Evolutionary conservation across 371 early-diverging fungal genomes (phyloP).

Genomic region (Lichtheimia hyalospora): DNA sequence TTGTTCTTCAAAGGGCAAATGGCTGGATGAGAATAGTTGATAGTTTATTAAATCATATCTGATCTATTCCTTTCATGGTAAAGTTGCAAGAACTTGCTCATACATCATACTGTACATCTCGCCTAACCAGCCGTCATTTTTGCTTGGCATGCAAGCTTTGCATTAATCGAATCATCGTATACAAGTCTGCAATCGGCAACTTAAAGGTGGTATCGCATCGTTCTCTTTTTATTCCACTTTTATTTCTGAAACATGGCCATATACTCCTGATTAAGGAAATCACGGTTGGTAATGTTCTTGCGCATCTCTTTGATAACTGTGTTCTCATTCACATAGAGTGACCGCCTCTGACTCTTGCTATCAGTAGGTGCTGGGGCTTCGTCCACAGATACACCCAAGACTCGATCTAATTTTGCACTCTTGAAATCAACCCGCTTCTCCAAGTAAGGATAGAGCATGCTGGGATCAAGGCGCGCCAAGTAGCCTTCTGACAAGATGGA

Average conservation of each 20-base stretch:
- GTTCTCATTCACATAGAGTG: constrained; percentile 50
- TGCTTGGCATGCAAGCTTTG: too few relatives aligned
- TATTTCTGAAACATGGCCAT: constrained; percentile 35
- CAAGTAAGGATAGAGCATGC: constrained; percentile 80
- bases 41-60: too few relatives aligned
- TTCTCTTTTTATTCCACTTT: neutral
- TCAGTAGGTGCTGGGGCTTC: constrained; percentile 7
- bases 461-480: constrained; percentile 77
- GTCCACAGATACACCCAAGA: constrained; percentile 47
- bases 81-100: too few relatives aligned
- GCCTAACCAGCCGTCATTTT: too few relatives aligned
- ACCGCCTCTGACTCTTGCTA: constrained; percentile 32
- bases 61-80: too few relatives aligned
- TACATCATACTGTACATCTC: too few relatives aligned
- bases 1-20: too few relatives aligned
- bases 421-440: constrained; percentile 87
- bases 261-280: constrained; percentile 31
- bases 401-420: constrained; percentile 62
- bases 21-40: too few relatives aligned
- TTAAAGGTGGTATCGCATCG: too few relatives aligned
- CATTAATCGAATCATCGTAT: too few relatives aligned
- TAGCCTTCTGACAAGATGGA: constrained; percentile 82
- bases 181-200: too few relatives aligned
- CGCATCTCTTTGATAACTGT: constrained; percentile 47
- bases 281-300: constrained; percentile 19